Evolutionary conservation across 2,329 filamentous ascomycete genomes (phyloP).

Genomic region (Cladorrhinum sp.): DNA sequence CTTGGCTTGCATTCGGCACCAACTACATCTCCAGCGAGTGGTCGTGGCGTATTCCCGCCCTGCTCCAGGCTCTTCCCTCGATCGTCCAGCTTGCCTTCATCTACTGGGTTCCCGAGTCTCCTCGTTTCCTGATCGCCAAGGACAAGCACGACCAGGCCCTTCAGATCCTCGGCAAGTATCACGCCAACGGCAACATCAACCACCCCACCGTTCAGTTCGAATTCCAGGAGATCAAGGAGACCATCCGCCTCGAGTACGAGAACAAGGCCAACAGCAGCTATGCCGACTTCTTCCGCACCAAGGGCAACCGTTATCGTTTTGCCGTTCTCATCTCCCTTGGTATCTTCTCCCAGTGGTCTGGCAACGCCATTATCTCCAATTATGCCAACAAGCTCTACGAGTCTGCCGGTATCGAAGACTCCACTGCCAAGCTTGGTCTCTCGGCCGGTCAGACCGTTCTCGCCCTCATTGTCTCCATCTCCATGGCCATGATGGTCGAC

Average conservation of each 20-base stretch:
- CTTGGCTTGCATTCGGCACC: conserved; percentile 51
- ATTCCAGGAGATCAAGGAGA: conserved; percentile 58
- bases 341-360: conserved; percentile 58
- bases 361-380: conserved; percentile 59
- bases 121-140: conserved; percentile 38
- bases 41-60: conserved; percentile 50
- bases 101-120: conserved; percentile 51
- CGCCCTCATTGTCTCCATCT: conserved; percentile 50
- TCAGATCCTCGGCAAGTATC: conserved; percentile 52
- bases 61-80: conserved; percentile 48
- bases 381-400: conserved; percentile 54
- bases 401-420: conserved; percentile 48
- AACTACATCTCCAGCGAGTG: conserved; percentile 44
- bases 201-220: conserved; percentile 57
- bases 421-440: conserved; percentile 45
- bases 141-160: conserved; percentile 49
- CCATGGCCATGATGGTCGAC: conserved; percentile 53
- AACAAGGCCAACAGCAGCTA: conserved; percentile 48
- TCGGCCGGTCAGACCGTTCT: conserved; percentile 50
- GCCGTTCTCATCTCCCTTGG: conserved; percentile 52
- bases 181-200: conserved; percentile 51
- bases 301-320: conserved; percentile 56
- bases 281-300: conserved; percentile 52
- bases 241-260: conserved; percentile 50
- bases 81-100: conserved; percentile 49